Evolutionary conservation across 768 basidiomycete species (phyloP), one percentile per base, ranked within the genome.

Genomic region (Baorangia bicolor): DNA sequence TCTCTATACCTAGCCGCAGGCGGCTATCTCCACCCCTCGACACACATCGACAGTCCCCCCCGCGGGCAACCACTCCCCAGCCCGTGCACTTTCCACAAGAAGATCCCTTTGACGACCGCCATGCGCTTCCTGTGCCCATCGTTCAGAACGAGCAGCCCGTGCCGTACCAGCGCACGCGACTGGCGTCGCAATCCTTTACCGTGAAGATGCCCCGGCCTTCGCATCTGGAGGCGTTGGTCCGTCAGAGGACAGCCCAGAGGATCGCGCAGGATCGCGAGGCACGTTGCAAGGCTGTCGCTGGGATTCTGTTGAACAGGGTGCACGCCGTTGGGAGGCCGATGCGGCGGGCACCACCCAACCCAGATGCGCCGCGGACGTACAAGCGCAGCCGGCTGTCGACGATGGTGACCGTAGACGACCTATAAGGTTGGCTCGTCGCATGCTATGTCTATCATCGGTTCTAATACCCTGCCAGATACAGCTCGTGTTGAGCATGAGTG

Each of bases 301-400:
- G 81, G 20, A 83, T 83, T 43, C 66, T 86, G 31, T 73, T 86
- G 27, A 80, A 79, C 61, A 74, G 83, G 21, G 78, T 81, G 34
- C 77, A 78, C 57, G 77, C 74, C 0, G 76, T 76, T 4, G 82
- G 83, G n/a, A 76, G 74, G 53, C 82, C 83, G 1, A 75, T 81
- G 75, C 72, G 82, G n/a, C 70, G 79, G 54, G 58, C 71, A 34
- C 68, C 66, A 5, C 68, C 65, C 13, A 59, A 67, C 31, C 62
- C 47, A 21, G 67, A 66, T 8, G 61, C 41, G 31, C 73, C 74
- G 31, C 73, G 68, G 60, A 67, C 69, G 58, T 85, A 85, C 58
- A 76, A 79, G 59, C 80, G 77, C 61, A 85, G 83, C 58, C 71
- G 79, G 38, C 65, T 85, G 55, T 82, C 80, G 61, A 76, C 73